Conservation (phyloP, 495 filamentous ascomycete species). For the Tetracladium marchalianum region DNA sequence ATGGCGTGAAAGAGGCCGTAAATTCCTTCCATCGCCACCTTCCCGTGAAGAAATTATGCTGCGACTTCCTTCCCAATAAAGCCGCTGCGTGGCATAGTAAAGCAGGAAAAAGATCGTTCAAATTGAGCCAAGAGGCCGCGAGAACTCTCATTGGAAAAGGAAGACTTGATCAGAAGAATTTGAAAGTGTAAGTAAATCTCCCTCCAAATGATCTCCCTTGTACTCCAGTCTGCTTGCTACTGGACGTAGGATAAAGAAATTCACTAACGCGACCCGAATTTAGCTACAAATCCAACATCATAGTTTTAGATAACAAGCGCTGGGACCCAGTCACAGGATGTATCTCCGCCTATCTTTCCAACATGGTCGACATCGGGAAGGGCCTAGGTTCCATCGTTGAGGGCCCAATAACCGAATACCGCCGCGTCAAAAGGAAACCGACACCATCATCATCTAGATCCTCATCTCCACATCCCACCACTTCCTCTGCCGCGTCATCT, state of each 20-base stretch:
- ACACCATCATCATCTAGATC: background rate
- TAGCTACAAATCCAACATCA: slow-evolving; percentile 3
- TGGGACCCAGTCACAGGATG: background rate
- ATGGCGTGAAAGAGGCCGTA: slow-evolving; percentile 10
- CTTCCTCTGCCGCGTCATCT: too few relatives aligned
- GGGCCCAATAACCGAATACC: slow-evolving; percentile 2
- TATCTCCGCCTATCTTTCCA: slow-evolving; percentile 1
- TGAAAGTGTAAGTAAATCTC: slow-evolving; percentile 5
- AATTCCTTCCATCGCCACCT: slow-evolving; percentile 13
- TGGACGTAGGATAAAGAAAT: background rate
- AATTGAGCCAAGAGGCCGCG: slow-evolving; percentile 8
- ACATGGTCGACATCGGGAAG: background rate
- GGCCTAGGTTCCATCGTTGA: background rate
- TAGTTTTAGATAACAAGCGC: too few relatives aligned
- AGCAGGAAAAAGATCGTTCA: slow-evolving; percentile 4
- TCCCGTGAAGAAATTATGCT: slow-evolving; percentile 12
- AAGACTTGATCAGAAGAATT: slow-evolving; percentile 2
- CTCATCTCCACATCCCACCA: too few relatives aligned
- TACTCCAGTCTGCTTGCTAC: too few relatives aligned
- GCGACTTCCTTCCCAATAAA: slow-evolving; percentile 23
- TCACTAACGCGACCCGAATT: slow-evolving; percentile 8
- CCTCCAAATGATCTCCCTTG: too few relatives aligned
- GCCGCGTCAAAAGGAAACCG: background rate
- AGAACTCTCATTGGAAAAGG: slow-evolving; percentile 3
- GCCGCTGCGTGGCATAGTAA: slow-evolving; percentile 9